Percentiles rank a stretch among this genome's conserved stretches.
Evolutionary conservation across 1,139 yeast species (phyloP).

Genomic region (Diutina neorugosa): DNA sequence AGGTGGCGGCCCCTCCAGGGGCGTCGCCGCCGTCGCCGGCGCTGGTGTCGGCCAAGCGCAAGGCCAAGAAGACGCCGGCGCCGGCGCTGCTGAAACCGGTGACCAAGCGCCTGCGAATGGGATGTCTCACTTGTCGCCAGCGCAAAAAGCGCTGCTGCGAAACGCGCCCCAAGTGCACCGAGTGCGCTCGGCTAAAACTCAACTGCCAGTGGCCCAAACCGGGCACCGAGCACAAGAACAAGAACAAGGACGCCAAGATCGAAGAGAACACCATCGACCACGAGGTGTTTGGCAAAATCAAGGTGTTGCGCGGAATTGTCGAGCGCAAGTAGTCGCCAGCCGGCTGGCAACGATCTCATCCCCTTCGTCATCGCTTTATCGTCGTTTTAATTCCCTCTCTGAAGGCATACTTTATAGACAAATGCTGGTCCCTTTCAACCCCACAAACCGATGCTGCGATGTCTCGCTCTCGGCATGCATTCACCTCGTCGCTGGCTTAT

Average conservation of each 20-base stretch:
- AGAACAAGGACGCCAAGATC: slow-evolving; percentile 35
- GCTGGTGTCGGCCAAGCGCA: not conserved
- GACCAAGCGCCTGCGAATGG: slow-evolving; percentile 29
- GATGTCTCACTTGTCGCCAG: slow-evolving; percentile 35
- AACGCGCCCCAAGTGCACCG: slow-evolving; percentile 28
- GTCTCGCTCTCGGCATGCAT: too few relatives aligned
- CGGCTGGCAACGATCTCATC: not conserved
- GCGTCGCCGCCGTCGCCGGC: not conserved
- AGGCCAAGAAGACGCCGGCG: not conserved
- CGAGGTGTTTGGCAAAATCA: slow-evolving; percentile 46
- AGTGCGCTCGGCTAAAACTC: slow-evolving; percentile 29
- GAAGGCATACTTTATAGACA: too few relatives aligned
- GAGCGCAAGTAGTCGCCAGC: slow-evolving; percentile 13
- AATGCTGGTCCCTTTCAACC: too few relatives aligned
- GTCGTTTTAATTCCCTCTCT: too few relatives aligned
- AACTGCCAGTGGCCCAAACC: slow-evolving; percentile 40
- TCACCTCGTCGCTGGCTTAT: too few relatives aligned
- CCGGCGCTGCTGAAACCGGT: not conserved
- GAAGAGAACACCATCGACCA: slow-evolving; percentile 37
- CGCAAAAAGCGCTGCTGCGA: slow-evolving; percentile 36
- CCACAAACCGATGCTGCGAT: too few relatives aligned
- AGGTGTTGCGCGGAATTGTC: slow-evolving; percentile 50
- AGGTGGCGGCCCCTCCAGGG: not conserved
- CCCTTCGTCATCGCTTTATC: too few relatives aligned
- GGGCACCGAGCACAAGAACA: slow-evolving; percentile 36